Percentiles rank a stretch among this genome's conserved stretches.
Evolutionary conservation across 768 basidiomycete species (phyloP).

Genomic region (Amanita pallidorosea): DNA sequence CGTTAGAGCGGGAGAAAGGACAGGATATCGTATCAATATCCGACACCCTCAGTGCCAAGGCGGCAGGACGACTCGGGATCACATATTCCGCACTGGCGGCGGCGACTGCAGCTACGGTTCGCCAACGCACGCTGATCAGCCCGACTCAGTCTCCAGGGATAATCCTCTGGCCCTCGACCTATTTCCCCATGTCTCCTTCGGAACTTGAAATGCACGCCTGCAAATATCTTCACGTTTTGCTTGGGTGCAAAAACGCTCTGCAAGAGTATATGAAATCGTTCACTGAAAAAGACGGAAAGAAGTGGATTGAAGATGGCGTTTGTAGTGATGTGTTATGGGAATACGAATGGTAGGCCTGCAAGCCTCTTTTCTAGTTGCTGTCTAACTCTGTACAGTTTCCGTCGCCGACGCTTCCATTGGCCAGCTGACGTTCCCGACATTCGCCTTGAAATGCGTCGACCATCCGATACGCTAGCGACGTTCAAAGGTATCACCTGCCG

Average conservation of each 20-base stretch:
- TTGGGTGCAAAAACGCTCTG: constrained; percentile 53
- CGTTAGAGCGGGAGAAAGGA: background rate
- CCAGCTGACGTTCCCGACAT: constrained; percentile 35
- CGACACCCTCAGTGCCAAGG: constrained; percentile 23
- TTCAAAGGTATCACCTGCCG: constrained; percentile 7
- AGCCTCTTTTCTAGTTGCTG: background rate
- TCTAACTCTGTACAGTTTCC: constrained; percentile 35
- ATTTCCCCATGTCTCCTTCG: constrained; percentile 42
- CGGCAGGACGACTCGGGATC: constrained; percentile 29
- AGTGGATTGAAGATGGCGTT: constrained; percentile 22
- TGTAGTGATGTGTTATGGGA: constrained; percentile 37
- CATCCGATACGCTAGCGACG: constrained; percentile 9
- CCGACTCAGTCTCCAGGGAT: constrained; percentile 52
- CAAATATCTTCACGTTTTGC: constrained; percentile 53
- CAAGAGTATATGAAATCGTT: constrained; percentile 32
- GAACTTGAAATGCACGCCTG: constrained; percentile 73
- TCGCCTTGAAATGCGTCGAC: constrained; percentile 12
- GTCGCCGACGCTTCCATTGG: constrained; percentile 61
- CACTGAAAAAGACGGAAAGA: constrained; percentile 25
- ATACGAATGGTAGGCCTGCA: constrained; percentile 42
- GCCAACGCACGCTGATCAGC: background rate
- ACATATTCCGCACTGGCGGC: constrained; percentile 22
- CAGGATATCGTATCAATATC: background rate
- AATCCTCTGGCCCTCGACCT: constrained; percentile 46
- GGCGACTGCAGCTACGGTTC: constrained; percentile 8